Conservation (phyloP, 2,329 filamentous ascomycete genomes). For the Sarocladium strictum region DNA sequence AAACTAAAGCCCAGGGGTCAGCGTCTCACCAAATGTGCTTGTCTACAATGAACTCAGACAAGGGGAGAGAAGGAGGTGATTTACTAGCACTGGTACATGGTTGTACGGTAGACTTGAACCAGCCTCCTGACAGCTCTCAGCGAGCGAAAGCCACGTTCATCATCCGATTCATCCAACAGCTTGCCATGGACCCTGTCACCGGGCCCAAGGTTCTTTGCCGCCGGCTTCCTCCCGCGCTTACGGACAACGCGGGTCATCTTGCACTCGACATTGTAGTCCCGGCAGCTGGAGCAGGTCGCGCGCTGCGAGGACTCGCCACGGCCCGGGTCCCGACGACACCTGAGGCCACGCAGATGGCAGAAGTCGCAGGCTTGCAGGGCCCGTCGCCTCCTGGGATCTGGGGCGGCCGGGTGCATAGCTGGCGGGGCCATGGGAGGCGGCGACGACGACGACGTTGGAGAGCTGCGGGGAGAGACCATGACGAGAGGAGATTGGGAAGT, state of each 20-base stretch:
- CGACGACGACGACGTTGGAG: neutral
- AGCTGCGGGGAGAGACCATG: neutral
- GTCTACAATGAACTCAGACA: neutral
- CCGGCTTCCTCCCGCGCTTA: neutral
- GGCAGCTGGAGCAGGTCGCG: neutral
- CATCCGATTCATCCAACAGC: neutral
- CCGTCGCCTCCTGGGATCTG: neutral
- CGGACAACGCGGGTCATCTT: neutral
- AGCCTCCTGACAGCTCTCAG: neutral
- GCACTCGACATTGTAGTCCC: neutral
- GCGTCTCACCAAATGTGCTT: neutral
- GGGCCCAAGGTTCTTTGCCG: neutral
- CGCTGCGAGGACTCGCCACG: neutral
- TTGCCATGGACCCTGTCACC: neutral
- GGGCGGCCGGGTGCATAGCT: neutral
- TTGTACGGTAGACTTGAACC: neutral
- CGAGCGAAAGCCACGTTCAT: neutral
- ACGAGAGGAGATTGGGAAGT: neutral
- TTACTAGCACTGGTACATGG: constrained; percentile 2
- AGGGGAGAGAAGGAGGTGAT: neutral
- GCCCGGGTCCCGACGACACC: neutral
- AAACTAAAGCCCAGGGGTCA: neutral
- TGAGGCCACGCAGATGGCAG: neutral
- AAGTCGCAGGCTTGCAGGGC: neutral
- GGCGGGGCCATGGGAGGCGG: neutral